Base-by-base conservation (phyloP, 768 basidiomycete species). In the Lyophyllum shimeji region DNA sequence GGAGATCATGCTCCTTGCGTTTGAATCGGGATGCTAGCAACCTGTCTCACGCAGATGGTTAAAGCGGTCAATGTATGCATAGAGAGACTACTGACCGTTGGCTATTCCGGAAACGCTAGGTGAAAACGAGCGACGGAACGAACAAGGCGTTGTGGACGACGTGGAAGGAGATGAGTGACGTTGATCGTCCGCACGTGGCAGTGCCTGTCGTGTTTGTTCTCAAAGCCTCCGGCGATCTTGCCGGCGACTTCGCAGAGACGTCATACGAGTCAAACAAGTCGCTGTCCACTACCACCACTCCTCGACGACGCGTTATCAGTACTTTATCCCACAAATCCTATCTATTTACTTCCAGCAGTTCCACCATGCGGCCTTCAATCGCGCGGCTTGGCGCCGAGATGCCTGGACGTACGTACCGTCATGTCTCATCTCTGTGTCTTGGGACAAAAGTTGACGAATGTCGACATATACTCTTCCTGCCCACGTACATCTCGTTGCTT, bases 1-100 rank as follows among this genome's bases (percentile, higher is more conserved):
- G 51, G 81, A 84, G 33, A 96, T 95, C 91, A 93, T 95, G 34
- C 2, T 40, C n/a, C 39, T 15, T 40, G 17, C n/a, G 39, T 4
- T 18, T 18, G 17, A 9, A 40, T 40, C n/a, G n/a, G 39, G 18
- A 40, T 40, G n/a, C 17, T n/a, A 18, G 39, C 15, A n/a, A 29
- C 5, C 29, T 4, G 9, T 29, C 29, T 29, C 5, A 9, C 9
- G 29, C 4, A 29, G 29, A 29, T 4, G 29, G 9, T 5, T 29
- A 29, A 29, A 9, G 4, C 29, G 9, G 9, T 9, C 29, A 29
- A 29, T 9, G 4, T 4, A 9, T 29, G 29, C 4, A 9, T 9
- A 29, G 29, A 13, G 15, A 37, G 45, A 13, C 17, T 1, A 13
- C 18, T 3, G 8, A 46, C 46, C 46, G 27, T 29, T 27, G 46